These are phyloP conservation scores for Penicillium tannophilum DNA, from an alignment of 495 filamentous ascomycete genomes.

Conservation along the genomic window DNA sequence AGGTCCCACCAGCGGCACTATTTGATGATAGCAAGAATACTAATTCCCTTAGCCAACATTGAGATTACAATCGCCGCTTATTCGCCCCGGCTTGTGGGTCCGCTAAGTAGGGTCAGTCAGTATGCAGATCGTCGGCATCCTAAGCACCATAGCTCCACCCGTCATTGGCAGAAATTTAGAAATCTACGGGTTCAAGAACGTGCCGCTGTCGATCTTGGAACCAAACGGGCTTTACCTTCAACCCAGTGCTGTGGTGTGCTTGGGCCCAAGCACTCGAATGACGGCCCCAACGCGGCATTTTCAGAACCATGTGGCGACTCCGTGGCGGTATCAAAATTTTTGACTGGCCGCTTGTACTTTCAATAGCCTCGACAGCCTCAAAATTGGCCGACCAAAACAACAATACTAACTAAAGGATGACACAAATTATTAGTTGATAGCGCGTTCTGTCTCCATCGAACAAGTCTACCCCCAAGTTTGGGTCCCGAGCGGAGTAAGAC, in stretches of 20 bases:
- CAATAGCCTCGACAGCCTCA: neutral
- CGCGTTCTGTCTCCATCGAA: neutral
- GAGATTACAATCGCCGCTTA: conserved; percentile 14
- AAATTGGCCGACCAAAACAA: neutral
- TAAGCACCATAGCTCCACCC: neutral
- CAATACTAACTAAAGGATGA: neutral
- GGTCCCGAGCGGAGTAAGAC: neutral
- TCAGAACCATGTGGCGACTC: conserved; percentile 3
- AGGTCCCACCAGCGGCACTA: neutral
- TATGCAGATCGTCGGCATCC: conserved; percentile 19
- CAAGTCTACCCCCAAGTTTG: conserved; percentile 1
- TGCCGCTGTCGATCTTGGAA: conserved; percentile 18
- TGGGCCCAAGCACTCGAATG: conserved; percentile 9
- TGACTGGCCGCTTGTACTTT: neutral
- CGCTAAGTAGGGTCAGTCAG: neutral
- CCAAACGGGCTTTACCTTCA: conserved; percentile 1
- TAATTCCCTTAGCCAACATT: neutral
- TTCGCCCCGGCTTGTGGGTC: neutral
- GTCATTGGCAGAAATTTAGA: conserved; percentile 12
- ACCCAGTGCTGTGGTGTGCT: conserved; percentile 9
- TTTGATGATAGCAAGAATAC: conserved; percentile 2
- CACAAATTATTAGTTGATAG: neutral
- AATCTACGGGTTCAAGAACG: neutral
- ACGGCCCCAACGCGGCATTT: neutral
- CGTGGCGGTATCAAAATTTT: neutral